A percentile compares a stretch with the other conserved stretches of the same genome.
These are phyloP conservation scores for Lactarius deliciosus DNA, from an alignment of 768 basidiomycete species.

Conservation along the genomic window DNA sequence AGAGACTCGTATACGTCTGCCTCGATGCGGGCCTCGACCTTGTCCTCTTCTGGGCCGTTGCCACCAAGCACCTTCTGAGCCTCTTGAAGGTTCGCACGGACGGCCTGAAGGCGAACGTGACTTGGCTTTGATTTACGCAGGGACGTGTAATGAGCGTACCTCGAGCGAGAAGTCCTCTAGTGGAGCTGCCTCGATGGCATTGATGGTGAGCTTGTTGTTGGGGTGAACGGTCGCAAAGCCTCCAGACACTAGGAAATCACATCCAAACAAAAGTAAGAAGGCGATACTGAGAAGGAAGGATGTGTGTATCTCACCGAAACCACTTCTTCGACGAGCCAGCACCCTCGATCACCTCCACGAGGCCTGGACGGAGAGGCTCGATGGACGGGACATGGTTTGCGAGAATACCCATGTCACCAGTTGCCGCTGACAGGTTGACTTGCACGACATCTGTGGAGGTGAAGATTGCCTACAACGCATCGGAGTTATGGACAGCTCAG, in stretches of 20 bases:
- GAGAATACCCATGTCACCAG: slow-evolving; percentile 99
- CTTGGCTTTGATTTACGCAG: slow-evolving; percentile 4
- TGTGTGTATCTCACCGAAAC: slow-evolving; percentile 76
- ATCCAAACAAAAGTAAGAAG: slow-evolving; percentile 3
- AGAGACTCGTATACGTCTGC: slow-evolving; percentile 96
- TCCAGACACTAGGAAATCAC: slow-evolving; percentile 66
- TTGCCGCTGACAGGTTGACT: slow-evolving; percentile 90
- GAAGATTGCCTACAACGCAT: slow-evolving; percentile 72
- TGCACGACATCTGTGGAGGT: slow-evolving; percentile 89
- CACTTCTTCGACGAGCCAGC: slow-evolving; percentile 83
- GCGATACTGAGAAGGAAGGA: background rate
- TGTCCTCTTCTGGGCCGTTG: slow-evolving; percentile 89
- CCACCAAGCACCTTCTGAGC: slow-evolving; percentile 79
- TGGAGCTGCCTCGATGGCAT: slow-evolving; percentile 94
- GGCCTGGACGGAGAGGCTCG: slow-evolving; percentile 90
- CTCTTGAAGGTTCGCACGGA: slow-evolving; percentile 87
- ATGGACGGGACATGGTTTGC: slow-evolving; percentile 99
- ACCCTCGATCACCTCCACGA: slow-evolving; percentile 91
- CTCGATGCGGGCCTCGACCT: slow-evolving; percentile 90
- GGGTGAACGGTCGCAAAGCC: slow-evolving; percentile 98
- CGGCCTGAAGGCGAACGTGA: slow-evolving; percentile 53
- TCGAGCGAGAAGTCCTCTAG: slow-evolving; percentile 88
- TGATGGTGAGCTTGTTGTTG: slow-evolving; percentile 94
- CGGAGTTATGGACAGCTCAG: slow-evolving; percentile 20
- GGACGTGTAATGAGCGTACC: slow-evolving; percentile 48